These are phyloP conservation scores for Naganishia vishniacii DNA, from an alignment of 768 basidiomycete genomes.

Conservation along the genomic window DNA sequence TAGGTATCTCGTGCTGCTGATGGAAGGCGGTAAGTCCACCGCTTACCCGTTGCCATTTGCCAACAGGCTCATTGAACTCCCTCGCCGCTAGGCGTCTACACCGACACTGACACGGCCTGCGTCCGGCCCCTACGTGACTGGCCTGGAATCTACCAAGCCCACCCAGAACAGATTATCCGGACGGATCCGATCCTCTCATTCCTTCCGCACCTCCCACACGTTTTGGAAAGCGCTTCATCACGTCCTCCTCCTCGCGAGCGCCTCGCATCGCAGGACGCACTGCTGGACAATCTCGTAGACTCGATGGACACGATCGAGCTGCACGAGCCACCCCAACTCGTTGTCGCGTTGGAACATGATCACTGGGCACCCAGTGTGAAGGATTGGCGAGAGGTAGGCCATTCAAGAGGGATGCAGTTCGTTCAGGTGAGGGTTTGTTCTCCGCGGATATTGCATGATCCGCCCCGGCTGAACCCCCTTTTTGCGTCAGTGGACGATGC, in stretches of 20 bases:
- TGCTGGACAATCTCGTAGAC: neutral
- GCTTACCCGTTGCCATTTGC: neutral
- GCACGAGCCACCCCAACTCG: conserved; percentile 23
- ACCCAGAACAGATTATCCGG: neutral
- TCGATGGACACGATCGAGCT: neutral
- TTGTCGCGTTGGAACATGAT: conserved; percentile 34
- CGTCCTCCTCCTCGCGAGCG: conserved; percentile 26
- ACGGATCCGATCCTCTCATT: conserved; percentile 1
- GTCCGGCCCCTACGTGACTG: conserved; percentile 31
- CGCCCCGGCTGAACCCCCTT: too few species aligned
- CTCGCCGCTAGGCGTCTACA: conserved; percentile 28
- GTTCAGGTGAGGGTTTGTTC: conserved; percentile 12
- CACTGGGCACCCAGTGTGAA: conserved; percentile 2
- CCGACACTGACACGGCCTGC: conserved; percentile 38
- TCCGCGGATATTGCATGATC: too few species aligned
- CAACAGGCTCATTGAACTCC: neutral
- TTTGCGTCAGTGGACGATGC: conserved; percentile 33
- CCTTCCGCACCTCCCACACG: neutral
- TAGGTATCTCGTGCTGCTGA: conserved; percentile 36
- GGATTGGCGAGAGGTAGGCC: conserved; percentile 31
- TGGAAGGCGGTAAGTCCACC: conserved; percentile 30
- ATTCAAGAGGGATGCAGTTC: conserved; percentile 34
- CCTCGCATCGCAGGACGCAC: neutral
- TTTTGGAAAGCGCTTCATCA: conserved; percentile 14
- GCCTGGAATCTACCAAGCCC: conserved; percentile 21